Evolutionary conservation across 495 filamentous ascomycete genomes (phyloP).

Genomic region (Neurospora sp.): DNA sequence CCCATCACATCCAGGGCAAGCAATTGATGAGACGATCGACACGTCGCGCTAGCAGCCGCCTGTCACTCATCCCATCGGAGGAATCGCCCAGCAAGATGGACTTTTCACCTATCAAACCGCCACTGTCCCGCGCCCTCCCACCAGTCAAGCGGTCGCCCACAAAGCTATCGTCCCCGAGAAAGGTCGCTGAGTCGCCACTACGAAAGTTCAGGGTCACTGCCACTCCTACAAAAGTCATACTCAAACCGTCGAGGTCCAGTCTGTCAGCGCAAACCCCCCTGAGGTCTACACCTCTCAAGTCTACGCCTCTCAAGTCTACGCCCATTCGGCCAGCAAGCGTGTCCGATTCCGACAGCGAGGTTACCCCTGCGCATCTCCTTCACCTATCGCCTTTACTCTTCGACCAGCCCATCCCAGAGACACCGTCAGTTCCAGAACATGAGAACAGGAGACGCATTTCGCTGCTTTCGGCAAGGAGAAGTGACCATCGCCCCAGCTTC

Average conservation of each 20-base stretch:
- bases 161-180: constrained; percentile 8
- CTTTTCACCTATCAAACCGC: constrained; percentile 10
- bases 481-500: constrained; percentile 15
- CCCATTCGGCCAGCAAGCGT: neutral
- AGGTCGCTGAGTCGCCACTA: constrained; percentile 19
- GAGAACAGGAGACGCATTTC: constrained; percentile 20
- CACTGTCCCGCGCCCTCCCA: constrained; percentile 1
- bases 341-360: neutral
- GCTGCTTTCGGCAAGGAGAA: constrained; percentile 17
- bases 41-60: constrained; percentile 19
- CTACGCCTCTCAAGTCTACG: neutral
- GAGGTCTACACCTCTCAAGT: constrained; percentile 15
- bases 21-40: constrained; percentile 14
- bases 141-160: constrained; percentile 13
- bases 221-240: constrained; percentile 18
- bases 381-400: constrained; percentile 20
- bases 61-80: constrained; percentile 16
- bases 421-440: constrained; percentile 10
- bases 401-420: constrained; percentile 16
- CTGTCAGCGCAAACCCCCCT: constrained; percentile 9
- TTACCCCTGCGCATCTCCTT: neutral
- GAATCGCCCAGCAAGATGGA: constrained; percentile 15
- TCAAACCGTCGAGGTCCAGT: constrained; percentile 15
- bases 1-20: constrained; percentile 8
- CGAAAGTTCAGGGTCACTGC: constrained; percentile 15